A percentile compares a stretch with the other conserved stretches of the same genome.
Conservation (phyloP, 345 rosid genomes). For the Lepidium africanum region DNA sequence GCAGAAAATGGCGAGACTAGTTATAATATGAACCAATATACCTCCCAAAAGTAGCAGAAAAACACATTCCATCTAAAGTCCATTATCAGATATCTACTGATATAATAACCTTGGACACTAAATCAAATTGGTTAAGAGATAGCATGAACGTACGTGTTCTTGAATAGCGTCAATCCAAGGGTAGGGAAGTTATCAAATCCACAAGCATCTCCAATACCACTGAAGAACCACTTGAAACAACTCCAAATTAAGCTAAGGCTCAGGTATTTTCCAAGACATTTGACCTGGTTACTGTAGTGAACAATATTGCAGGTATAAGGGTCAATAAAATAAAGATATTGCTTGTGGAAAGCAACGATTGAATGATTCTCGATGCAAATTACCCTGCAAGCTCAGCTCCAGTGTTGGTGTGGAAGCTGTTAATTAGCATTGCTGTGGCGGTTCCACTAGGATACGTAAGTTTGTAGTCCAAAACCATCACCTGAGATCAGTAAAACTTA, state of each 20-base stretch:
- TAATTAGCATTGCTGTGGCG: slow-evolving; percentile 91
- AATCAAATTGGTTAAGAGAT: neutral
- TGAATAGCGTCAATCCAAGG: slow-evolving; percentile 72
- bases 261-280: slow-evolving; percentile 81
- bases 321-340: neutral
- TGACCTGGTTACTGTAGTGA: slow-evolving; percentile 71
- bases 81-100: neutral
- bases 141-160: slow-evolving; percentile 60
- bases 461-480: slow-evolving; percentile 85
- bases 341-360: neutral
- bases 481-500: slow-evolving; percentile 31
- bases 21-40: neutral
- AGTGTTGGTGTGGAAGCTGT: slow-evolving; percentile 77
- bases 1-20: neutral
- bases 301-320: neutral
- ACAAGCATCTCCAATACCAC: slow-evolving; percentile 87
- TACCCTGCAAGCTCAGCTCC: slow-evolving; percentile 97
- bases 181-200: slow-evolving; percentile 93
- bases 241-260: slow-evolving; percentile 88
- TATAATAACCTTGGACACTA: neutral
- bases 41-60: neutral
- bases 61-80: neutral
- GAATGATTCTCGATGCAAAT: neutral
- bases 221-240: slow-evolving; percentile 97
- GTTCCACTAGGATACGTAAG: slow-evolving; percentile 97